Conservation (phyloP, 768 basidiomycete genomes). For the Russula compacta region DNA sequence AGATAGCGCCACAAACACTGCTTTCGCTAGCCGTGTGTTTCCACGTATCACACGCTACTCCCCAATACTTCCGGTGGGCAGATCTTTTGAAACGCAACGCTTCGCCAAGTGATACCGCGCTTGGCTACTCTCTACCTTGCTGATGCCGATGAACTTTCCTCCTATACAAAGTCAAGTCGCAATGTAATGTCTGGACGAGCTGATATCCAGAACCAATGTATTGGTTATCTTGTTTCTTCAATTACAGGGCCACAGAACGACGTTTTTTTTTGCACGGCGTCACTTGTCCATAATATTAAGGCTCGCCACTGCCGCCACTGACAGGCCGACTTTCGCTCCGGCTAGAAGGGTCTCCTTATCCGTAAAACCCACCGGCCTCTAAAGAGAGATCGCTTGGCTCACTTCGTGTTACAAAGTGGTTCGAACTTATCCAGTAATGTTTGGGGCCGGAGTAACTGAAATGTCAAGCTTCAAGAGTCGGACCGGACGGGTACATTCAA, state of each 20-base stretch:
- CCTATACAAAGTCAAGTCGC: too few relatives aligned
- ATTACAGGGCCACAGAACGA: neutral
- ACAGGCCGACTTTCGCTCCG: neutral
- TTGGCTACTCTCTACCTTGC: neutral
- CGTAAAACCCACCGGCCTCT: neutral
- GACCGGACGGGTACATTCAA: neutral
- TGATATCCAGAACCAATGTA: too few relatives aligned
- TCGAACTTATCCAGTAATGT: neutral
- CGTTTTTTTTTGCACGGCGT: neutral
- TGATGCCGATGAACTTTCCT: neutral
- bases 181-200: too few relatives aligned
- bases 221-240: too few relatives aligned
- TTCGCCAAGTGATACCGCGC: neutral
- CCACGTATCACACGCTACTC: neutral
- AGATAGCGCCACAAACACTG: slow-evolving; percentile 5
- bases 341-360: neutral
- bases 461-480: slow-evolving; percentile 1
- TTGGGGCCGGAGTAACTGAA: neutral
- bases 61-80: neutral
- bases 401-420: neutral
- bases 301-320: neutral
- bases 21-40: neutral
- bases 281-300: neutral
- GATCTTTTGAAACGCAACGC: neutral
- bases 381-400: neutral